Conservation (phyloP, 179 eudicot genomes). For the Silene coronaria region DNA sequence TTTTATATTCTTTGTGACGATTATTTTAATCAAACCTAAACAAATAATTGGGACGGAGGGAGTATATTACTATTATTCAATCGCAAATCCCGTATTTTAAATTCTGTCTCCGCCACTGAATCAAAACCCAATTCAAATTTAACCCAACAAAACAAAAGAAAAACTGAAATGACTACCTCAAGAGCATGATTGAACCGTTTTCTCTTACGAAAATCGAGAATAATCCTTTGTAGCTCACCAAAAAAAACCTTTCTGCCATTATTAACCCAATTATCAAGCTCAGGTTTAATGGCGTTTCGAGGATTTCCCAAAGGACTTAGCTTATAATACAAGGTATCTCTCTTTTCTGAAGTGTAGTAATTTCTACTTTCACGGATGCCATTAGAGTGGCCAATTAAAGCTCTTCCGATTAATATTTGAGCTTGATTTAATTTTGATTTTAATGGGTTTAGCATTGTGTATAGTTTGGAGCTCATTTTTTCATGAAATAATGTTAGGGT, state of each 20-base stretch:
- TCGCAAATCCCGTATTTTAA: too few relatives aligned
- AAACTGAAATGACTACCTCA: conserved; percentile 37
- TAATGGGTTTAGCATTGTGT: conserved; percentile 15
- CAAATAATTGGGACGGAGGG: too few relatives aligned
- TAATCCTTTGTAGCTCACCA: conserved; percentile 55
- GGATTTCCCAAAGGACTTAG: conserved; percentile 78
- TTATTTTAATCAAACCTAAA: too few relatives aligned
- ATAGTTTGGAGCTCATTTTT: conserved; percentile 23
- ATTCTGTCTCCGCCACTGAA: too few relatives aligned
- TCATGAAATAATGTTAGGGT: conserved; percentile 1
- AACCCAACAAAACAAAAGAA: too few relatives aligned
- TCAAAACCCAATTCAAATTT: too few relatives aligned
- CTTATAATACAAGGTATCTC: conserved; percentile 45
- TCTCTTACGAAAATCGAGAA: conserved; percentile 78
- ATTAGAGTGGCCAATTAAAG: conserved; percentile 8
- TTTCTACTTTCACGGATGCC: conserved; percentile 3
- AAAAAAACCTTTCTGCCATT: conserved; percentile 46
- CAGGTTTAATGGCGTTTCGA: conserved; percentile 37
- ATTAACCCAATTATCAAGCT: conserved; percentile 64
- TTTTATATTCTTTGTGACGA: too few relatives aligned
- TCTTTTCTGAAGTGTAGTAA: conserved; percentile 31
- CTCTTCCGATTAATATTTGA: conserved; percentile 10
- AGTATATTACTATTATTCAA: too few relatives aligned
- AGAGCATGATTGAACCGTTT: conserved; percentile 74
- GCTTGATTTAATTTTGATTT: conserved; percentile 16